phyloP scores from a whole-genome alignment of 441 rosid species.

The Gossypium trilobum region DNA sequence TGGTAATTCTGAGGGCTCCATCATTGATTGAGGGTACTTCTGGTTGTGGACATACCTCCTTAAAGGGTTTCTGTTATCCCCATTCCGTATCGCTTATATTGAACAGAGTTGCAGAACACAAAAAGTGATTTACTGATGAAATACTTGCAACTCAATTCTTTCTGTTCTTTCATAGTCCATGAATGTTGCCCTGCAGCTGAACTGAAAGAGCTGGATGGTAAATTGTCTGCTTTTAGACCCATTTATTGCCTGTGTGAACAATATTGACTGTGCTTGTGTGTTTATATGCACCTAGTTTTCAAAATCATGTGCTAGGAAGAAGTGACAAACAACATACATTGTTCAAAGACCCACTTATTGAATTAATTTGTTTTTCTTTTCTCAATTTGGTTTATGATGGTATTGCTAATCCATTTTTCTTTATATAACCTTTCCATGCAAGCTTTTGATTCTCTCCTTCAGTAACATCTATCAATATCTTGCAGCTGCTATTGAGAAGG shows the following conservation, averaged over 20 bases:
- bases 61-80: neutral
- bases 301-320: neutral
- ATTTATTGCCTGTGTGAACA: neutral
- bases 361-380: slow-evolving; percentile 5
- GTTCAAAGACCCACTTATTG: neutral
- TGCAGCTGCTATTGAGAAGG: slow-evolving; percentile 99
- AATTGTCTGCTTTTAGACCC: neutral
- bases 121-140: neutral
- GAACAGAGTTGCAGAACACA: neutral
- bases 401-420: neutral
- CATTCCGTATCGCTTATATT: neutral
- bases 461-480: slow-evolving; percentile 19
- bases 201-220: neutral
- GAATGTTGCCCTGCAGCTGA: neutral
- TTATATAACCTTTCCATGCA: slow-evolving; percentile 8
- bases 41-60: neutral
- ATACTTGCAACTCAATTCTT: neutral
- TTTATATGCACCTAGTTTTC: neutral
- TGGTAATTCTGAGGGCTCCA: neutral
- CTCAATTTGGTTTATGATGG: neutral
- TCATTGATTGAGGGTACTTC: neutral
- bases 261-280: neutral
- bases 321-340: neutral
- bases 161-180: neutral
- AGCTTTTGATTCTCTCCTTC: neutral